A percentile compares a stretch with the other conserved stretches of the same genome.
Conservation (phyloP, 1,284 basidiomycete species). For the Pulchroboletus neoregius region DNA sequence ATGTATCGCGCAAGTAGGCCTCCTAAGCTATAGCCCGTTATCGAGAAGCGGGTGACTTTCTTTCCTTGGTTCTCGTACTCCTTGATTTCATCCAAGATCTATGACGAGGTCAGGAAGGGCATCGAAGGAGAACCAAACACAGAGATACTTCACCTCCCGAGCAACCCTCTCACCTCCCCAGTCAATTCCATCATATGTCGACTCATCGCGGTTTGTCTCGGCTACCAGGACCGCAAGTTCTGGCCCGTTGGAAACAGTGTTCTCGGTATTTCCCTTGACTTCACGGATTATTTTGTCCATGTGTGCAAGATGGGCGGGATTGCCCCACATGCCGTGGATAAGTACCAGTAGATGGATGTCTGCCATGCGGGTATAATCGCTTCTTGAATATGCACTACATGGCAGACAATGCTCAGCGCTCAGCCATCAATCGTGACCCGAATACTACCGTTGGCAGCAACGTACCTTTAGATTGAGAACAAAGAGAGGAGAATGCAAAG, state of each 20-base stretch:
- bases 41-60: conserved; percentile 62
- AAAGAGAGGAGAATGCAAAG: too few relatives aligned
- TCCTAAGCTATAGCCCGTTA: conserved; percentile 79
- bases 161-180: conserved; percentile 67
- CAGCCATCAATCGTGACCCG: neutral
- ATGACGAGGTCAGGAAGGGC: conserved; percentile 8
- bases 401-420: neutral
- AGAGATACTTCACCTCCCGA: conserved; percentile 49
- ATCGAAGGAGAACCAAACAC: neutral
- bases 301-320: conserved; percentile 51
- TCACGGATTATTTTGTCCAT: conserved; percentile 44
- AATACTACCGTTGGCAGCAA: neutral
- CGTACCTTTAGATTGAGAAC: too few relatives aligned
- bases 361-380: conserved; percentile 23
- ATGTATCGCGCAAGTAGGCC: conserved; percentile 78
- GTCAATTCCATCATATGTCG: conserved; percentile 74
- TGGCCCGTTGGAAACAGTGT: conserved; percentile 5
- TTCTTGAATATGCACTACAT: neutral
- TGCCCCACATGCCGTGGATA: conserved; percentile 85
- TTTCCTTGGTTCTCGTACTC: conserved; percentile 50
- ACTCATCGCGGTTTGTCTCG: conserved; percentile 49
- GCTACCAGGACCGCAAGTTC: conserved; percentile 51
- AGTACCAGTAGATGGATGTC: conserved; percentile 61
- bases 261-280: conserved; percentile 25
- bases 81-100: conserved; percentile 54